phyloP scores from a whole-genome alignment of 2,329 filamentous ascomycete genomes.

The Cryphonectria naterciae region DNA sequence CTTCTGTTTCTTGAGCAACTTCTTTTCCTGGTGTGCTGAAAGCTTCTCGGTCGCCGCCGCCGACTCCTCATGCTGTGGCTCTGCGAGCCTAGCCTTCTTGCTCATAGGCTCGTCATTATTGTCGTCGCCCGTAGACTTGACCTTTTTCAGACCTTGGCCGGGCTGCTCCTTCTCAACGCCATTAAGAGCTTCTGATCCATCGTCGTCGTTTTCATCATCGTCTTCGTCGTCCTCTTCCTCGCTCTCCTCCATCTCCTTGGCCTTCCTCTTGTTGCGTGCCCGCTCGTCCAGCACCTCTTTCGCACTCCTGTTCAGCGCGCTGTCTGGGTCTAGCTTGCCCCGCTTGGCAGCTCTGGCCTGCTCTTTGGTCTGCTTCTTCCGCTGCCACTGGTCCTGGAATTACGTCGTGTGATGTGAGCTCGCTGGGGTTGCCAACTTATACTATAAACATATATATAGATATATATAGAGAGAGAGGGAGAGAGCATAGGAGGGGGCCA shows the following conservation, averaged over 20 bases:
- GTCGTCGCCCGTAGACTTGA: slow-evolving; percentile 42
- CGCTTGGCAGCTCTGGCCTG: slow-evolving; percentile 80
- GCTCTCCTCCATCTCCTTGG: slow-evolving; percentile 63
- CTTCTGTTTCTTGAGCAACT: slow-evolving; percentile 34
- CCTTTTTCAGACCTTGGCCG: slow-evolving; percentile 64
- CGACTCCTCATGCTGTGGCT: slow-evolving; percentile 31
- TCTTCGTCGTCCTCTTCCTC: slow-evolving; percentile 48
- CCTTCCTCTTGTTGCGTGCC: slow-evolving; percentile 77
- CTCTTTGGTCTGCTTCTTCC: slow-evolving; percentile 94
- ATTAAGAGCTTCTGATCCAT: slow-evolving; percentile 47
- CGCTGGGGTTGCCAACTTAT: background rate
- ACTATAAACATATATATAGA: background rate
- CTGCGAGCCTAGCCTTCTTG: slow-evolving; percentile 57
- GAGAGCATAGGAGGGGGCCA: background rate
- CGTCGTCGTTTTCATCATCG: slow-evolving; percentile 48
- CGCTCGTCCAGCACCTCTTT: slow-evolving; percentile 91
- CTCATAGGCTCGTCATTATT: slow-evolving; percentile 51
- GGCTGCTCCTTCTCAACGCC: slow-evolving; percentile 65
- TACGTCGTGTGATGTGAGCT: slow-evolving; percentile 26
- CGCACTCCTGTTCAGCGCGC: slow-evolving; percentile 76
- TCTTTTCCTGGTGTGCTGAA: slow-evolving; percentile 28
- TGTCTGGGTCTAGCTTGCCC: slow-evolving; percentile 89
- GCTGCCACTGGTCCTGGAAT: slow-evolving; percentile 84
- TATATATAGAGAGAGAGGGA: background rate
- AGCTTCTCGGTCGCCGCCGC: slow-evolving; percentile 32